These are phyloP conservation scores for Paramecium octaurelia DNA, from an alignment of 73 alveolate genomes.

Conservation along the genomic window DNA sequence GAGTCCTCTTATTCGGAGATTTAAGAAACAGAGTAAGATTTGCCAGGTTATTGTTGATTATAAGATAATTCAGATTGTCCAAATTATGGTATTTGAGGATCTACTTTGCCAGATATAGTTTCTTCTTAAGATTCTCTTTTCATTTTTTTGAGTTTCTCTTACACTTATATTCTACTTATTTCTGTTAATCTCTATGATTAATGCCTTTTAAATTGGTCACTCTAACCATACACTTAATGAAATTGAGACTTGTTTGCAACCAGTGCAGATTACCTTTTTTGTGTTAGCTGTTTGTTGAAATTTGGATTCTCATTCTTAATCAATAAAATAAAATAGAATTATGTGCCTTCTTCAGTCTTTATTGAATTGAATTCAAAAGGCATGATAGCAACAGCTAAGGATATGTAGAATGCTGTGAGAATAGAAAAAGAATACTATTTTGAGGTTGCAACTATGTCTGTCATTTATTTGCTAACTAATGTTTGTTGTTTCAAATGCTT, in stretches of 20 bases:
- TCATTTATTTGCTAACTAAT: neutral
- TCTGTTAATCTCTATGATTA: neutral
- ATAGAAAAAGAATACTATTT: neutral
- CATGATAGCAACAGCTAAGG: neutral
- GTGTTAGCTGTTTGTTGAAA: neutral
- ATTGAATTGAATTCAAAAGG: constrained; percentile 12
- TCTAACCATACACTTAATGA: neutral
- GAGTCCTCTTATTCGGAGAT: neutral
- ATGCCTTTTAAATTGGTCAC: neutral
- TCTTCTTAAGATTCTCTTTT: constrained; percentile 8
- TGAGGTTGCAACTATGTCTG: neutral
- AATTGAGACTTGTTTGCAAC: neutral
- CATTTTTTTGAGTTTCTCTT: neutral
- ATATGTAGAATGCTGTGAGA: neutral
- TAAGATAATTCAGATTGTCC: neutral
- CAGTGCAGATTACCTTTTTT: neutral
- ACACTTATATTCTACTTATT: neutral
- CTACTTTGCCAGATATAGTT: neutral
- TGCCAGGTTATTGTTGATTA: neutral
- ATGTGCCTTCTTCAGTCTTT: neutral
- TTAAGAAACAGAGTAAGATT: neutral
- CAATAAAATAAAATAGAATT: neutral
- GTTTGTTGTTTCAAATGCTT: neutral
- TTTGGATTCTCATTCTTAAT: constrained; percentile 20
- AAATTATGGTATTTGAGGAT: neutral